phyloP scores from a whole-genome alignment of 2,329 filamentous ascomycete genomes.

The Cladosporium halotolerans region DNA sequence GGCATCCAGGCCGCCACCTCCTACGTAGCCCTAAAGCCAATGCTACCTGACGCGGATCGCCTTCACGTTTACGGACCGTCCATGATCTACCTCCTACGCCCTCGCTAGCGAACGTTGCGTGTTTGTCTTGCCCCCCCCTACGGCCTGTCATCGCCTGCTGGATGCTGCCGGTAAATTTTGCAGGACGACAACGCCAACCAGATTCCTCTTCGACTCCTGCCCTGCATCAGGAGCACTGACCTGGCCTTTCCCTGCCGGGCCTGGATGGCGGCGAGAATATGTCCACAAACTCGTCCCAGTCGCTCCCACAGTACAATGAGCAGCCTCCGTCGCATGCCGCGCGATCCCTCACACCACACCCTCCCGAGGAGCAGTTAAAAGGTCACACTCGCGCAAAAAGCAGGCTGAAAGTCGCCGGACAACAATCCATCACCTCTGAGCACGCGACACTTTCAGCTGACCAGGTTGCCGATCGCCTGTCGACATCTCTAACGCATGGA shows the following conservation, averaged over 20 bases:
- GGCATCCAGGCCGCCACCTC: too few relatives aligned
- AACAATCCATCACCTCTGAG: slow-evolving; percentile 40
- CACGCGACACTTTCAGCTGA: slow-evolving; percentile 65
- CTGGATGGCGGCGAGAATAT: slow-evolving; percentile 49
- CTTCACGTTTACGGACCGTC: too few relatives aligned
- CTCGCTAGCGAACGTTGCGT: background rate
- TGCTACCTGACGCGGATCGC: too few relatives aligned
- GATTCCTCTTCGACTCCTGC: background rate
- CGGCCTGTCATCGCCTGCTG: background rate
- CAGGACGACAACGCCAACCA: background rate
- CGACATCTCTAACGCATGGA: slow-evolving; percentile 77
- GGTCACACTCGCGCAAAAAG: slow-evolving; percentile 25
- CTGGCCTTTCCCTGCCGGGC: slow-evolving; percentile 7
- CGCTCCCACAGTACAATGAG: slow-evolving; percentile 52
- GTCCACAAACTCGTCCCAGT: slow-evolving; percentile 55
- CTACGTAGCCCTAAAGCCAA: too few relatives aligned
- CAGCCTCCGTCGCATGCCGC: slow-evolving; percentile 12
- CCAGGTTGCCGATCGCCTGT: slow-evolving; percentile 69
- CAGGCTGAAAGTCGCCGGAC: slow-evolving; percentile 27
- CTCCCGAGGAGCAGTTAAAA: slow-evolving; percentile 28
- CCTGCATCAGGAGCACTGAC: background rate
- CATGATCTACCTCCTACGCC: background rate
- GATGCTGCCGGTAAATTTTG: background rate
- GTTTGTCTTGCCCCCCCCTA: background rate
- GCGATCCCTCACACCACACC: slow-evolving; percentile 18